Percentiles rank a stretch among this genome's conserved stretches.
Conservation (phyloP, 2,329 filamentous ascomycete species). For the Thelonectria discophora region DNA sequence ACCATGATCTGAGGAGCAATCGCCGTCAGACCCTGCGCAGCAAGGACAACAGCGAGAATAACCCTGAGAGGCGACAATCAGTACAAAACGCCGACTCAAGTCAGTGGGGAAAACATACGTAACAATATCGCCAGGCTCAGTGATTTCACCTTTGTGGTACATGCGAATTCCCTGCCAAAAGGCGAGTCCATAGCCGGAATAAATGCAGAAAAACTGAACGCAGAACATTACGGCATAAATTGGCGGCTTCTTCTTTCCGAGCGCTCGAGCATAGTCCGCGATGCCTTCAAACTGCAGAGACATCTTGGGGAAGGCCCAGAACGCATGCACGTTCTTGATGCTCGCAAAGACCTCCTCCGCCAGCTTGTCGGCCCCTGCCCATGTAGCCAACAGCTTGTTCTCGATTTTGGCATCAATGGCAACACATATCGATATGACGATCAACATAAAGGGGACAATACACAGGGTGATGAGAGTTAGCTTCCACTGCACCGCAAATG, state of each 20-base stretch:
- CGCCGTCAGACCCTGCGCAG: background rate
- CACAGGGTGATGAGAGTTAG: slow-evolving; percentile 71
- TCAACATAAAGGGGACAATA: slow-evolving; percentile 2
- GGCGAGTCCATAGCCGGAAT: slow-evolving; percentile 73
- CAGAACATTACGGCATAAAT: slow-evolving; percentile 5
- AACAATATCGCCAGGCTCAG: slow-evolving; percentile 66
- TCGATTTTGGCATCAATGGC: slow-evolving; percentile 2
- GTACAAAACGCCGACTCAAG: slow-evolving; percentile 69
- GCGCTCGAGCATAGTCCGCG: background rate
- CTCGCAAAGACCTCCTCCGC: slow-evolving; percentile 1
- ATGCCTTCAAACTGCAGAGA: background rate
- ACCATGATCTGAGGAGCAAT: slow-evolving; percentile 3
- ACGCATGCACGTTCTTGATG: slow-evolving; percentile 3
- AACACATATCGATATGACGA: background rate
- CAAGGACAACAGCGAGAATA: background rate
- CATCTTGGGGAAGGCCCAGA: slow-evolving; percentile 1
- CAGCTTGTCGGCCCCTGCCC: slow-evolving; percentile 1
- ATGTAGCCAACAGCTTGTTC: background rate
- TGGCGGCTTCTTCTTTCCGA: slow-evolving; percentile 1
- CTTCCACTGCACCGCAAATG: slow-evolving; percentile 85
- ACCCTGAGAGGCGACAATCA: background rate
- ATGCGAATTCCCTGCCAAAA: slow-evolving; percentile 73
- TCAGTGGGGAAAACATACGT: slow-evolving; percentile 83
- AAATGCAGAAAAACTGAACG: slow-evolving; percentile 1
- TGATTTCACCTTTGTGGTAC: slow-evolving; percentile 1